Evolutionary conservation across 1,284 basidiomycete genomes (phyloP), one percentile per base, ranked within the genome.

Genomic region (Fomitopsis betulina): DNA sequence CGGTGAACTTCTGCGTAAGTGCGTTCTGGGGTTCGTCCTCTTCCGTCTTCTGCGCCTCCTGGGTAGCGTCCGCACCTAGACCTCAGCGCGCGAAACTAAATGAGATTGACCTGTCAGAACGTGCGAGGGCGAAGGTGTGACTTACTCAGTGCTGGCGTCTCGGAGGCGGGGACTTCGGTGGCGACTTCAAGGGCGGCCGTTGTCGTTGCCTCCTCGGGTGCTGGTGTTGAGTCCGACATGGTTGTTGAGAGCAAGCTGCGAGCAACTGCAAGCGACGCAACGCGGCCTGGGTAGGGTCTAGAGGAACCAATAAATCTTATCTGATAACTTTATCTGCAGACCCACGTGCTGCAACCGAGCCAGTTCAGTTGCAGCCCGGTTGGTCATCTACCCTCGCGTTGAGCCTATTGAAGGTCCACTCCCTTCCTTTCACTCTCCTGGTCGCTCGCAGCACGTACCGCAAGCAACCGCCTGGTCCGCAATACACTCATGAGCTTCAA

Each of bases 1-100:
- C 73, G 0, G 84, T 89, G 71, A 92, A 92, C 67, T 79, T 78
- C 68, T 79, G 72, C 0, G 89, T 91, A 27, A 92, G 75, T 2
- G 76, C 63, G 65, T 84, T 91, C 73, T 89, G 86, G 2, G 84
- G 83, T 68, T 90, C 87, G 25, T 63, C 61, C 1, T 58, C 65
- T 54, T 68, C 23, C 49, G 5, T 10, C 49, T 37, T 50, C 9
- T 10, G 19, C 32, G 23, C 33, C 10, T 35, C n/a, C 8, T 19
- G 32, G 9, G 30, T 23, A 25, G 49, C 33, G 33, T 51, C 49
- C 19, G 49, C 49, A 51, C 49, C 49, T 51, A 51, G n/a, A 51
- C 30, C 49, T 19, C 49, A 51, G 32, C 32, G 49, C 19, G 32
- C 32, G 30, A 19, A 32, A 19, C 49, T 51, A 19, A 32, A 51